Base-by-base conservation (phyloP, 257 asterid genomes). In the Verbena officinalis region DNA sequence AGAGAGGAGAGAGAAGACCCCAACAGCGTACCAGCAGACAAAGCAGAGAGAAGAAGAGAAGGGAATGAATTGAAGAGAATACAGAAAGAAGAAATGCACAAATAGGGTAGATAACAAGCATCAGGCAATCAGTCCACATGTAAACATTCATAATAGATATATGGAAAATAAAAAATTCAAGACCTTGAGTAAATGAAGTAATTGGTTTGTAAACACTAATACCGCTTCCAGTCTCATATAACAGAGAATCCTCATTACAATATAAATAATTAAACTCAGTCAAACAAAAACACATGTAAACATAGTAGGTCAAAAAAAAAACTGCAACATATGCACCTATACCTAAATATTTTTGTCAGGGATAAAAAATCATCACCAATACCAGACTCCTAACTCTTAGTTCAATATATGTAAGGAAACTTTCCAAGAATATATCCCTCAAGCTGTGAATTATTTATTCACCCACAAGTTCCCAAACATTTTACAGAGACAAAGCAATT, bases 1-100 rank as follows among this genome's bases (percentile, higher is more conserved):
- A 85, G 73, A 84, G 88, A 80, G 74, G 53, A 83, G 77, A 77
- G 83, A 80, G 84, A 80, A 73, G 86, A 76, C 79, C 78, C 88
- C 84, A 74, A 89, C 89, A 84, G 95, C 92, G 83, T 79, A 85
- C 88, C 97, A 77, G 84, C 90, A 83, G 60, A 83, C 83, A 78
- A 84, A 81, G 82, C 83, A 83, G 80, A 75, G 82, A 79, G 84
- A 88, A 81, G 90, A 84, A 86, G 88, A 83, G 96, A 85, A 76
- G 84, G 88, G 83, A 83, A 87, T 80, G 86, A 81, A 84, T 80
- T 83, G 94, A 80, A 84, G 60, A 80, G 82, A 79, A 82, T 58
- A 83, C 58, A 76, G 85, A 74, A 71, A 79, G 73, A 69, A 75
- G 80, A 80, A 76, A 80, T 77, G 80, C 65, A 76, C 42, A 63